Evolutionary conservation across 2,329 filamentous ascomycete species (phyloP).

Genomic region (Pyricularia pennisetigena): DNA sequence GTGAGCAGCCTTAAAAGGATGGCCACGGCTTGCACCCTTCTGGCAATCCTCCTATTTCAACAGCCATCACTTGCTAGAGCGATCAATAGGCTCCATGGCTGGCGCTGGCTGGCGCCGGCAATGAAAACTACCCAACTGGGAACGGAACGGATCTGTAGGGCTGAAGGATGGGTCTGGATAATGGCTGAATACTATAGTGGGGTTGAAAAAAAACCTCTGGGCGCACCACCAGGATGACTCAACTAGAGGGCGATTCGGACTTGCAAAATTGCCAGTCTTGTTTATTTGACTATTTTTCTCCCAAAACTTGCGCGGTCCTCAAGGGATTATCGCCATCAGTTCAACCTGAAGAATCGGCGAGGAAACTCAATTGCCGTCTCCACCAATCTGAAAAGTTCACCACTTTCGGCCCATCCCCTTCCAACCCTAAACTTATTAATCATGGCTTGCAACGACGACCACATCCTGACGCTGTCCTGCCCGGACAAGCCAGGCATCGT

Average conservation of each 20-base stretch:
- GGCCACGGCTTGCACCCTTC: not conserved
- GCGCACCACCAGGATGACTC: slow-evolving; percentile 1
- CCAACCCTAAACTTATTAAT: slow-evolving; percentile 6
- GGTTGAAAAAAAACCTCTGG: not conserved
- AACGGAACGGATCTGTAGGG: not conserved
- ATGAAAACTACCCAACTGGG: not conserved
- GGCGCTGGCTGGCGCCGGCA: not conserved
- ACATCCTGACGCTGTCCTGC: slow-evolving; percentile 74
- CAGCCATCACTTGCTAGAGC: not conserved
- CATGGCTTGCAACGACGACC: slow-evolving; percentile 37
- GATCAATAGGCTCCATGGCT: not conserved
- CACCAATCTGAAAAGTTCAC: not conserved
- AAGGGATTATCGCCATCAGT: not conserved
- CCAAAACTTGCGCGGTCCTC: not conserved
- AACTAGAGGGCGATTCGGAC: not conserved
- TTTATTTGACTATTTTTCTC: not conserved
- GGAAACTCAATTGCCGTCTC: not conserved
- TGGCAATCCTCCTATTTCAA: not conserved
- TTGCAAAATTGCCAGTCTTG: not conserved
- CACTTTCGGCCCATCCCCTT: no score
- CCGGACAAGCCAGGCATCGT: slow-evolving; percentile 80
- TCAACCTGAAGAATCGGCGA: not conserved
- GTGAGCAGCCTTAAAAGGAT: not conserved
- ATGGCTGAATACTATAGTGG: not conserved
- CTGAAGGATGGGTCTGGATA: not conserved